phyloP scores from a whole-genome alignment of 768 basidiomycete species.

The Thelephora aurantiotincta region DNA sequence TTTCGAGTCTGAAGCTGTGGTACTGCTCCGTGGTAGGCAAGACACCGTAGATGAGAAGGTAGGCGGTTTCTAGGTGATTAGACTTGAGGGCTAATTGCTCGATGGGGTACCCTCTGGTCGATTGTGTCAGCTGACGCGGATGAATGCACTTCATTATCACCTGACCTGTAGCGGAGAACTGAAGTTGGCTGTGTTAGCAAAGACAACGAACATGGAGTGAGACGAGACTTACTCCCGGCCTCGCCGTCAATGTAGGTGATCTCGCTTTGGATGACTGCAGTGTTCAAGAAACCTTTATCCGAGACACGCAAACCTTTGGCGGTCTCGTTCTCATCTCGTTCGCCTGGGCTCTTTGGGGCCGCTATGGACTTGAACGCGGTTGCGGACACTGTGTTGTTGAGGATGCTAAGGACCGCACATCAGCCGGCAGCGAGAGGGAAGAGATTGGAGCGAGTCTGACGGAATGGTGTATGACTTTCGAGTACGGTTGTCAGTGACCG shows the following conservation, averaged over 20 bases:
- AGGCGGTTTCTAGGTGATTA: constrained; percentile 70
- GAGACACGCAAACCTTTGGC: constrained; percentile 67
- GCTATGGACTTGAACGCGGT: constrained; percentile 70
- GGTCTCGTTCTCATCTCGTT: constrained; percentile 72
- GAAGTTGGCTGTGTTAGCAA: neutral
- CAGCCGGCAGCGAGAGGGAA: neutral
- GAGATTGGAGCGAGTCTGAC: constrained; percentile 26
- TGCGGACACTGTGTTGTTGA: constrained; percentile 66
- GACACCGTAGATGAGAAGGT: constrained; percentile 80
- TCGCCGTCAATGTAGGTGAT: constrained; percentile 93
- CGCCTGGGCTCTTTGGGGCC: constrained; percentile 39
- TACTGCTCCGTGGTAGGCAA: constrained; percentile 54
- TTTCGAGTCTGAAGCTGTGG: constrained; percentile 53
- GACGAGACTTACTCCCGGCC: constrained; percentile 40
- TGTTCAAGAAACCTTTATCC: constrained; percentile 75
- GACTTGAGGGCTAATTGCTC: constrained; percentile 78
- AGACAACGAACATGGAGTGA: neutral
- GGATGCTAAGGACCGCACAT: constrained; percentile 34
- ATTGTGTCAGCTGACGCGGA: constrained; percentile 1
- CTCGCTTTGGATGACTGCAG: constrained; percentile 62
- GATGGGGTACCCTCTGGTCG: constrained; percentile 74
- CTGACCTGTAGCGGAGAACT: constrained; percentile 64
- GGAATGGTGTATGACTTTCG: constrained; percentile 63
- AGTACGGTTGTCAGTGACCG: constrained; percentile 74
- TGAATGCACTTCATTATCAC: neutral